Base-by-base conservation (phyloP, 176 grass and related monocot species). In the Aegilops tauschii region DNA sequence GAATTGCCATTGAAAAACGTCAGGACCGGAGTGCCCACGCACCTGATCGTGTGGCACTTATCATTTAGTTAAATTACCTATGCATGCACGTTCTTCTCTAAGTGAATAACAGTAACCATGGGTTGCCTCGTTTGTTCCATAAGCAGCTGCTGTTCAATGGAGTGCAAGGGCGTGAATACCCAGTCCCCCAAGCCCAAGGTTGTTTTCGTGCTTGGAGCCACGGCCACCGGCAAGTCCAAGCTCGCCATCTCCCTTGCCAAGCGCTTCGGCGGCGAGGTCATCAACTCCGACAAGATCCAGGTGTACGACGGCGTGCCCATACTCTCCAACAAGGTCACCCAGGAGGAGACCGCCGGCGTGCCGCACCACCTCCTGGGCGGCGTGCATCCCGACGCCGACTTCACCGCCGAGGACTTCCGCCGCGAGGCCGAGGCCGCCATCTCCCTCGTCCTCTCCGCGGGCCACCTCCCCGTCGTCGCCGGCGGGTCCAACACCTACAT, bases 181-280 rank as follows among this genome's bases (percentile, higher is more conserved):
- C 29, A 65, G 44, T 27, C 62, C 23, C 4, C 30, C 25, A 93
- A 91, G 80, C 87, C 61, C 18, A 95, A 91, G 67, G 87, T 91
- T 29, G 86, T 95, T 8, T 86, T 95, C 31, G 87, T 95, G 21
- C 87, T 95, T 59, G 94, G 94, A 16, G 84, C 89, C 34, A 95
- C 94, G 2, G 91, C 86, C 65, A 91, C 94, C 2, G 94, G 94
- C 1, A 95, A 95, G 81, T 95, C 94, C 1, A 89, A 92, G 66
- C 81, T 95, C 13, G 91, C 94, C 1, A 91, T 95, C 79, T 52
- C 83, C 77, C 77, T 95, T 2, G 94, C 94, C 74, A 36, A 52
- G 74, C 73, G 8, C 23, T 74, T 91, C 30, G 21, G 68, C 6
- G 94, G 94, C 5, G 91, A 95, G 36, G 73, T 95, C 1, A 47